phyloP scores from a whole-genome alignment of 441 rosid genomes.

The Corymbia citriodora region DNA sequence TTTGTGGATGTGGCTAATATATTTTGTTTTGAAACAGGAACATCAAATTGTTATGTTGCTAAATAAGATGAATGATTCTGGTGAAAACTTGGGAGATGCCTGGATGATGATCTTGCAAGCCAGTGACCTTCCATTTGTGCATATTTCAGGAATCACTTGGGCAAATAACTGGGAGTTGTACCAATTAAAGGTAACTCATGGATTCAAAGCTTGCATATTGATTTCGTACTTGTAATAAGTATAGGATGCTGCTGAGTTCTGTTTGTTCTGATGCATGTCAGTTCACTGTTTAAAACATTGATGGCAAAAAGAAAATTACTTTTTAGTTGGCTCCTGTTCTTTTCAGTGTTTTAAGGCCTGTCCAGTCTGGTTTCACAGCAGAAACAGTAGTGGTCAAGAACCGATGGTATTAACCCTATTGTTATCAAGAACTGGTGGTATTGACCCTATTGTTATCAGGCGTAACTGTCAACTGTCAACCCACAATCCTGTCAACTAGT shows the following conservation, averaged over 20 bases:
- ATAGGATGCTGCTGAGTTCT: not conserved
- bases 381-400: not conserved
- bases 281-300: not conserved
- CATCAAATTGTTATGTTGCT: constrained; percentile 61
- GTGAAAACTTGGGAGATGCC: constrained; percentile 66
- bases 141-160: constrained; percentile 40
- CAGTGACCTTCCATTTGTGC: constrained; percentile 61
- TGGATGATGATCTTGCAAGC: constrained; percentile 72
- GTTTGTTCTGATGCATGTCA: not conserved
- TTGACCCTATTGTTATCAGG: no score
- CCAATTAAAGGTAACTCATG: constrained; percentile 38
- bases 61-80: constrained; percentile 33
- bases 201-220: not conserved
- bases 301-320: not conserved
- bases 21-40: constrained; percentile 38
- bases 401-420: no score
- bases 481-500: not conserved
- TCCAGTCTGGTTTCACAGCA: not conserved
- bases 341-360: not conserved
- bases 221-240: not conserved
- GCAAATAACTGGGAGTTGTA: constrained; percentile 42
- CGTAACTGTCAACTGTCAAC: not conserved
- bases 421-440: not conserved
- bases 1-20: not conserved
- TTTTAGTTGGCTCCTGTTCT: not conserved